Percentiles rank a stretch among this genome's conserved stretches.
phyloP scores from a whole-genome alignment of 2,329 filamentous ascomycete species.

The Trichothecium sympodiale region DNA sequence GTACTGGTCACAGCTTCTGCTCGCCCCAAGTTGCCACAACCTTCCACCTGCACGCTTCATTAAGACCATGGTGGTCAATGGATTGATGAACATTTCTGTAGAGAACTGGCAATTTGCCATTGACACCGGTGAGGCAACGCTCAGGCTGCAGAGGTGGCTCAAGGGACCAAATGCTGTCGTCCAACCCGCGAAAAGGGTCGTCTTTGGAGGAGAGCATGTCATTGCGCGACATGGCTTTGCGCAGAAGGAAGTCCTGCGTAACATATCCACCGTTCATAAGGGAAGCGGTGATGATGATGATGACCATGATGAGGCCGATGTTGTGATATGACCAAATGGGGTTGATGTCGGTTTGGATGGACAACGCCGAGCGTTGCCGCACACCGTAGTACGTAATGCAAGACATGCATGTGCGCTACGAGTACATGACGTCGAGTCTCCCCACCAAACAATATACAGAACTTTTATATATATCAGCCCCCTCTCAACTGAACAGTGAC shows the following conservation, averaged over 20 bases:
- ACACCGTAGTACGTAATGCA: too few species aligned
- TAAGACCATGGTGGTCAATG: constrained; percentile 31
- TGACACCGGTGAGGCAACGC: constrained; percentile 21
- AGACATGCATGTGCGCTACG: too few species aligned
- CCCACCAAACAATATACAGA: too few species aligned
- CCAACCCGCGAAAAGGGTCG: constrained; percentile 5
- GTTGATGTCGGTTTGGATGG: not conserved
- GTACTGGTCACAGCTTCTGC: constrained; percentile 33
- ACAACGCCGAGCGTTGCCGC: too few species aligned
- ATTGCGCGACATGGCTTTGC: constrained; percentile 16
- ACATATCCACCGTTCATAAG: constrained; percentile 8
- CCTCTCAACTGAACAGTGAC: too few species aligned
- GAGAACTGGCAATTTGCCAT: constrained; percentile 37
- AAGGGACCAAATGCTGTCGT: constrained; percentile 7
- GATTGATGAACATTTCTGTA: constrained; percentile 31
- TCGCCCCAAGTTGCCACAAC: constrained; percentile 26
- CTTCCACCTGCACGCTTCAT: constrained; percentile 31
- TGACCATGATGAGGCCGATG: not conserved
- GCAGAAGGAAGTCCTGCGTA: constrained; percentile 12
- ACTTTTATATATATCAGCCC: too few species aligned
- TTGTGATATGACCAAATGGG: not conserved
- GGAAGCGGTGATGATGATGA: constrained; percentile 4
- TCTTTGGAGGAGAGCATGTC: constrained; percentile 11
- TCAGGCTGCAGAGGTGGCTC: constrained; percentile 33
- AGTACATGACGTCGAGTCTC: too few species aligned